Conservation (phyloP, 2,329 filamentous ascomycete genomes). For the Plectosphaerella cucumerina region DNA sequence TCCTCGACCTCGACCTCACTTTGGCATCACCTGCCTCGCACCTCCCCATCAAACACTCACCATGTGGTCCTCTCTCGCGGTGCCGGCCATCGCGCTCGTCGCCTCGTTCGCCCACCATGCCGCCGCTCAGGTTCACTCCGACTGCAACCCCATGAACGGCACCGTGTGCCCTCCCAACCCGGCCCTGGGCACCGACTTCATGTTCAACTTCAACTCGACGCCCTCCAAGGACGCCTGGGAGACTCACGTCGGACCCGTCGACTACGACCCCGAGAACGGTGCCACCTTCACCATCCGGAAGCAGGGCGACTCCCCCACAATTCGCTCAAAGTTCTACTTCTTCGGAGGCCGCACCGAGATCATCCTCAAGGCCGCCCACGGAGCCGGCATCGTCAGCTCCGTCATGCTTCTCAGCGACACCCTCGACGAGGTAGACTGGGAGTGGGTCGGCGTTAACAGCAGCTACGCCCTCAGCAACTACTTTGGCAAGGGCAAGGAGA, state of each 20-base stretch:
- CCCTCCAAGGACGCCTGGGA: conserved; percentile 62
- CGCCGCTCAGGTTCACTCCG: conserved; percentile 69
- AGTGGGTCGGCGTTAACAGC: conserved; percentile 67
- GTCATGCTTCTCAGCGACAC: conserved; percentile 82
- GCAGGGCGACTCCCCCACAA: conserved; percentile 71
- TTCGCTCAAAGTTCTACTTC: conserved; percentile 77
- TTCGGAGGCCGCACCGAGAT: conserved; percentile 81
- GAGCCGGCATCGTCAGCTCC: conserved; percentile 73
- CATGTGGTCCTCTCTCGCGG: conserved; percentile 19
- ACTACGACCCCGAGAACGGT: conserved; percentile 57
- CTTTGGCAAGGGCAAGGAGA: conserved; percentile 69
- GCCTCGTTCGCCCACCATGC: conserved; percentile 41
- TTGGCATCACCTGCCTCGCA: neutral
- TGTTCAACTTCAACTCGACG: conserved; percentile 60
- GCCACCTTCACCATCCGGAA: conserved; percentile 68
- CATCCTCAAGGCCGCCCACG: conserved; percentile 69
- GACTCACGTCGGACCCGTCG: conserved; percentile 61
- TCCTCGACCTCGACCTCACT: neutral
- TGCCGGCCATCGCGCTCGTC: conserved; percentile 33
- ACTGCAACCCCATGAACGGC: conserved; percentile 71
- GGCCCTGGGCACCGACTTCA: conserved; percentile 62
- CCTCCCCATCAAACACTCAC: conserved; percentile 6
- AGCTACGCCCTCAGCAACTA: conserved; percentile 68
- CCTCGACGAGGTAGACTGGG: conserved; percentile 85
- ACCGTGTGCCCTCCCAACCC: conserved; percentile 65